Evolutionary conservation across 495 filamentous ascomycete species (phyloP), one percentile per base, ranked within the genome.

Genomic region (Aspergillus panamensis): DNA sequence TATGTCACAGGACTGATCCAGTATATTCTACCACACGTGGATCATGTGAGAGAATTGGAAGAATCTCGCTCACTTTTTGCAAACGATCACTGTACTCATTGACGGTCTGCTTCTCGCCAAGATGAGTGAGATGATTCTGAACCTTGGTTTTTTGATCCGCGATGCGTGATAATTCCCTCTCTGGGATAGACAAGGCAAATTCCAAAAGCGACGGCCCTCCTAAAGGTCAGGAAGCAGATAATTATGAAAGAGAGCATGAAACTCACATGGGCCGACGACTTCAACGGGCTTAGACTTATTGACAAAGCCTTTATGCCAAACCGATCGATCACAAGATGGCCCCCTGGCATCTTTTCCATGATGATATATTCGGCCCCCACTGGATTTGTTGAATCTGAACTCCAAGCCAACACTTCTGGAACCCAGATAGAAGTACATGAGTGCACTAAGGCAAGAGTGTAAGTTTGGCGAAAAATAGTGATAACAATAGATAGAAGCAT

Each of bases 291-390:
- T 35, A 8, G 8, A 8, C 33, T 8, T 35, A 35, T 35, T 13
- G 33, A 35, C 3, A 35, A 8, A 13, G 3, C 13, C 33, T 8
- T 35, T 1, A 35, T 35, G 1, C 13, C 13, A 13, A 8, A 35
- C 33, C 33, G 33, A 1, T 35, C 33, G 8, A 35, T 8, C 33
- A 35, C 13, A 3, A 35, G 33, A 8, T 8, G 3, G 33, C 8
- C 33, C 3, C 33, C 33, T 1, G 33, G 33, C 8, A 49, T 30
- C 44, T 72, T 68, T 44, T 70, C 69, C 62, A 72, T 70, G 17
- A 75, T 62, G 37, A 69, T 72, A 48, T 72, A 75, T 45, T 72
- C 69, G 2, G 61, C 55, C 9, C 68, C 56, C n/a, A 70, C 60
- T 37, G 67, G 63, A 49, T 73, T 74, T 12, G 56, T 53, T 8